These are phyloP conservation scores for Macaranga tanarius DNA, from an alignment of 441 rosid genomes.

Conservation along the genomic window DNA sequence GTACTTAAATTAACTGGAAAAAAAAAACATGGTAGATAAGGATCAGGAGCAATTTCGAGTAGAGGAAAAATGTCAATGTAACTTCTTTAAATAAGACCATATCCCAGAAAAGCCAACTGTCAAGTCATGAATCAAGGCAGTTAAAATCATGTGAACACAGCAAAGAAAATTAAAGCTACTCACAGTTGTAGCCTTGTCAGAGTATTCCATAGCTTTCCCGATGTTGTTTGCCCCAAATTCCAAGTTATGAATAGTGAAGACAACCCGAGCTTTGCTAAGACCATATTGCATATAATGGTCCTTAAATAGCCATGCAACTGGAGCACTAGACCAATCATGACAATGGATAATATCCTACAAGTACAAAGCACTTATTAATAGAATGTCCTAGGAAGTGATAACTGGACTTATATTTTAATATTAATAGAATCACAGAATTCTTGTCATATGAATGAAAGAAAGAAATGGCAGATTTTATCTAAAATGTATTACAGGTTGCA, in stretches of 20 bases:
- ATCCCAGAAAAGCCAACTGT: neutral
- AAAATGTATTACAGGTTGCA: neutral
- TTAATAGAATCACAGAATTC: neutral
- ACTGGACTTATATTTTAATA: neutral
- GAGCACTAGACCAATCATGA: conserved; percentile 98
- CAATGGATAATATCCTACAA: conserved; percentile 94
- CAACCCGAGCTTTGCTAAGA: conserved; percentile 77
- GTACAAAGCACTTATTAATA: conserved; percentile 22
- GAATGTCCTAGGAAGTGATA: neutral
- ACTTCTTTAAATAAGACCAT: neutral
- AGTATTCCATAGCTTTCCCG: conserved; percentile 73
- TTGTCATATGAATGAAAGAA: neutral
- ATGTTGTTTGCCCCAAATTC: conserved; percentile 78
- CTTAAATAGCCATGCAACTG: conserved; percentile 85
- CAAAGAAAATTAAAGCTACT: conserved; percentile 24
- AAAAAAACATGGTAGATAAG: neutral
- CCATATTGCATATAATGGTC: conserved; percentile 77
- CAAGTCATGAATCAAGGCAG: neutral
- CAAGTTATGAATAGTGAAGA: conserved; percentile 94
- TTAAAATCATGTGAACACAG: conserved; percentile 2
- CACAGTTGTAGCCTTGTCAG: conserved; percentile 95
- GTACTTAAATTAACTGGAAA: neutral
- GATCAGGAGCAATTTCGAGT: conserved; percentile 4
- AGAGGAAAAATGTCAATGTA: neutral
- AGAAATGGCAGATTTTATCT: neutral